Evolutionary conservation across 768 basidiomycete genomes (phyloP).

Genomic region (Russula olivacea): DNA sequence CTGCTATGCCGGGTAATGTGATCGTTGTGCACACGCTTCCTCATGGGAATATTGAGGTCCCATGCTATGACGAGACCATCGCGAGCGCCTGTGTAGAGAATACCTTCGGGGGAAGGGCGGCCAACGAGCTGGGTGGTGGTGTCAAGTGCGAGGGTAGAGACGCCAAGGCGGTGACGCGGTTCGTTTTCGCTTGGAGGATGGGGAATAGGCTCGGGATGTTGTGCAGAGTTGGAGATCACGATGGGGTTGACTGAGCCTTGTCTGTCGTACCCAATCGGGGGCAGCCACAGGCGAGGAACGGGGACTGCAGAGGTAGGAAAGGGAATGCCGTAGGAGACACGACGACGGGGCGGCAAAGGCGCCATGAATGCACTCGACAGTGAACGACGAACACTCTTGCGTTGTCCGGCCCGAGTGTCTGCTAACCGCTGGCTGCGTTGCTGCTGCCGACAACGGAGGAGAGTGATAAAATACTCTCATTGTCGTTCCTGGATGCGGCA

Average conservation of each 20-base stretch:
- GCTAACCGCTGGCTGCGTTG: no score
- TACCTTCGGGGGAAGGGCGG: constrained; percentile 66
- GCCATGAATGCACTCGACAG: constrained; percentile 13
- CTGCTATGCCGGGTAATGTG: constrained; percentile 27
- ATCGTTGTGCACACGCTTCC: constrained; percentile 35
- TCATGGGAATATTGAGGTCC: constrained; percentile 72
- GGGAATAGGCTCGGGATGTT: background rate
- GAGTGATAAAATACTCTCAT: background rate
- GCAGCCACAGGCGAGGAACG: constrained; percentile 64
- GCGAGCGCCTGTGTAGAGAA: constrained; percentile 83
- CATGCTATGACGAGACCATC: constrained; percentile 86
- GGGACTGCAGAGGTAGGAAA: constrained; percentile 46
- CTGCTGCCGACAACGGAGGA: no score
- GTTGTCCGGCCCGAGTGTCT: background rate
- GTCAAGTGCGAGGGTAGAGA: constrained; percentile 84
- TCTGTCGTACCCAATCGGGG: constrained; percentile 55
- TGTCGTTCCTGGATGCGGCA: background rate
- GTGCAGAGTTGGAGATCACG: constrained; percentile 40
- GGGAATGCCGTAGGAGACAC: constrained; percentile 90
- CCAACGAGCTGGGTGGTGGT: constrained; percentile 71
- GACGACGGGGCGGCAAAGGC: constrained; percentile 44
- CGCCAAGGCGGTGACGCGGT: constrained; percentile 71
- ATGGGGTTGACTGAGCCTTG: constrained; percentile 67
- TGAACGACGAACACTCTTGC: background rate
- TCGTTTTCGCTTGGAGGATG: background rate